Conservation (phyloP, 2,329 filamentous ascomycete species). For the Cordyceps tenuipes region DNA sequence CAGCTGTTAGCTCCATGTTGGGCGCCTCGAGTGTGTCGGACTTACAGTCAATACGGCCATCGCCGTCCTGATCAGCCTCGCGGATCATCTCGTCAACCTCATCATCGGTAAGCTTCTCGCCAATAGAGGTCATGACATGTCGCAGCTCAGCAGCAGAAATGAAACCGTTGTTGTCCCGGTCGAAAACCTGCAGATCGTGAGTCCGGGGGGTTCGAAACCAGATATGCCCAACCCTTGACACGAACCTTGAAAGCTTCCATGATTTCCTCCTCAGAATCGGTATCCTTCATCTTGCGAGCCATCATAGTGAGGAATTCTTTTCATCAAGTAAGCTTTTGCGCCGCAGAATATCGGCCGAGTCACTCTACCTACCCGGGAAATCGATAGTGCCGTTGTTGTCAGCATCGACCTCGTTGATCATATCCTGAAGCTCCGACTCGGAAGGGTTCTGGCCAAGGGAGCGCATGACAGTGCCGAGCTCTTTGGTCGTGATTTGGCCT, state of each 20-base stretch:
- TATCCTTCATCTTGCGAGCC: constrained; percentile 92
- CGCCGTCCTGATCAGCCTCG: constrained; percentile 82
- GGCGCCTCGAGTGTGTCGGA: constrained; percentile 10
- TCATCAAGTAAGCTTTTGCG: neutral
- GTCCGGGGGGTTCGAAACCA: neutral
- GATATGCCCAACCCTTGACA: neutral
- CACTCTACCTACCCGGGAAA: constrained; percentile 62
- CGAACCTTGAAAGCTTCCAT: constrained; percentile 77
- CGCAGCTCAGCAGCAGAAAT: constrained; percentile 82
- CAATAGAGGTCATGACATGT: constrained; percentile 87
- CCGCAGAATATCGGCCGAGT: neutral
- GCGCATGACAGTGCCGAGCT: constrained; percentile 84
- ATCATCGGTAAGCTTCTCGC: constrained; percentile 83
- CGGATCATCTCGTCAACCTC: constrained; percentile 92
- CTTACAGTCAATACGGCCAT: constrained; percentile 82
- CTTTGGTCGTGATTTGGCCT: constrained; percentile 91
- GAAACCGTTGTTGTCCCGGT: constrained; percentile 86
- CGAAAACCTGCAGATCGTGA: constrained; percentile 51
- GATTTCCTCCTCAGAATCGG: constrained; percentile 85
- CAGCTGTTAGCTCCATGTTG: neutral
- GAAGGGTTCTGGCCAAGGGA: constrained; percentile 85
- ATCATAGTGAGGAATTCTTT: constrained; percentile 88
- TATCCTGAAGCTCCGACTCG: constrained; percentile 83
- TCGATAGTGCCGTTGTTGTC: constrained; percentile 92
- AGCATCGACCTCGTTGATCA: constrained; percentile 90